Conservation (phyloP, 495 filamentous ascomycete genomes). For the Penicillium steckii region DNA sequence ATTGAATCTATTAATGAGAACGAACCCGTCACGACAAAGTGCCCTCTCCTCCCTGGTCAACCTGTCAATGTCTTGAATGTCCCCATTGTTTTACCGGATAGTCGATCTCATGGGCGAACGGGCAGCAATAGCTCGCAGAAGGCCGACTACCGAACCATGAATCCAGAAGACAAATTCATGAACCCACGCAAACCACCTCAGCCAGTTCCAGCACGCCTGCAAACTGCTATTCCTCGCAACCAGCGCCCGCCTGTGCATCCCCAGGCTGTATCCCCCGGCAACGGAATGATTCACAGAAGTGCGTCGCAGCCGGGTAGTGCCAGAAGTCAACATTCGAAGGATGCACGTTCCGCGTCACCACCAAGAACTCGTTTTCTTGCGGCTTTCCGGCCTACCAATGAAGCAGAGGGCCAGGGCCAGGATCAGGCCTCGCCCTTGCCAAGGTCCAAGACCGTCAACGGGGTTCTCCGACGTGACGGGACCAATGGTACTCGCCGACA, state of each 20-base stretch:
- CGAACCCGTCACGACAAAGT: conserved; percentile 70
- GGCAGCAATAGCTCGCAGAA: conserved; percentile 37
- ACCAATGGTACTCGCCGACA: conserved; percentile 10
- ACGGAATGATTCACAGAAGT: conserved; percentile 25
- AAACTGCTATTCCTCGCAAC: conserved; percentile 55
- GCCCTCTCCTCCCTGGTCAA: conserved; percentile 84
- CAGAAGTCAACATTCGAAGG: conserved; percentile 21
- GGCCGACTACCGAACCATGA: conserved; percentile 65
- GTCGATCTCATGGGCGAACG: conserved; percentile 36
- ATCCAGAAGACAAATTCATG: conserved; percentile 73
- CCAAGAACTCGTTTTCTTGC: conserved; percentile 35
- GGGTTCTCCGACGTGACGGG: conserved; percentile 1
- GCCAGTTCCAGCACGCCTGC: conserved; percentile 46
- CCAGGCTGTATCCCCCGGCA: conserved; percentile 27
- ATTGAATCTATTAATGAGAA: conserved; percentile 69
- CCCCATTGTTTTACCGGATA: conserved; percentile 62
- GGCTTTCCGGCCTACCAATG: conserved; percentile 31
- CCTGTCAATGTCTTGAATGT: conserved; percentile 79
- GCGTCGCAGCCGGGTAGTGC: conserved; percentile 40
- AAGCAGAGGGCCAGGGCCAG: conserved; percentile 7
- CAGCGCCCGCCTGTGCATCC: conserved; percentile 33
- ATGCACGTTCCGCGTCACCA: conserved; percentile 43
- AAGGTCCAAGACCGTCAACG: conserved; percentile 5
- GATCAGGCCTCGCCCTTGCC: conserved; percentile 4
- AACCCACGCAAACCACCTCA: conserved; percentile 63